Base-by-base conservation (phyloP, 805 yeast species). In the Ogataea trehalophila region DNA sequence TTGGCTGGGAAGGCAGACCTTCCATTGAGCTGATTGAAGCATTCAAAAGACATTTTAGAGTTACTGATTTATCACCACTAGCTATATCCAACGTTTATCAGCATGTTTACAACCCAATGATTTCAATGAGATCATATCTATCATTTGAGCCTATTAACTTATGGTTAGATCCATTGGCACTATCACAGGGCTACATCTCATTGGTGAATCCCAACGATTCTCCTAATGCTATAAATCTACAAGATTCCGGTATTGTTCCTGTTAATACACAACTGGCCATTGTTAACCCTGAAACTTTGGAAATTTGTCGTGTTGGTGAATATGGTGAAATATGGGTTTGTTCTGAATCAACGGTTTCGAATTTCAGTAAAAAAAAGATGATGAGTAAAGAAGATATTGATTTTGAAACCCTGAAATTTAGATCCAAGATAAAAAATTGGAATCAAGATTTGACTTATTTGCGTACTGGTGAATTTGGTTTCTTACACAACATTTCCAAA, bases 311-410 rank as follows among this genome's bases (percentile, higher is more conserved):
- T 48, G 83, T 83, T 44, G 97, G 98, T 7, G 99, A 94, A 65
- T 82, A 80, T 64, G 99, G 99, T 33, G 99, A 94, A 67, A 89
- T 94, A 37, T 94, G 98, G 98, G 95, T 92, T 2, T 80, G 87
- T 53, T 86, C 96, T 1, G 96, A 89, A 53, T 95, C 92, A 0
- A 90, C 85, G 56, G 84, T 81, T 29, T 64, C 73, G 13, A 78
- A 80, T 6, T 83, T 81, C 61, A 77, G 80, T 37, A 72, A 77
- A 44, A 77, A 80, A 35, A 72, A 77, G 44, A 39, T 2, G 14
- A 81, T 81, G 3, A 42, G 45, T 15, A 51, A 52, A 18, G 54
- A 54, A 18, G 48, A 46, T 22, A 58, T 57, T 1, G 43, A 74
- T 9, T 79, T 83, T 53, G 72, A 72, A 6, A 64, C 69, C 11